Percentiles rank a stretch among this genome's conserved stretches.
Evolutionary conservation across 1,284 basidiomycete genomes (phyloP).

Genomic region (Ceratobasidium papillatum): DNA sequence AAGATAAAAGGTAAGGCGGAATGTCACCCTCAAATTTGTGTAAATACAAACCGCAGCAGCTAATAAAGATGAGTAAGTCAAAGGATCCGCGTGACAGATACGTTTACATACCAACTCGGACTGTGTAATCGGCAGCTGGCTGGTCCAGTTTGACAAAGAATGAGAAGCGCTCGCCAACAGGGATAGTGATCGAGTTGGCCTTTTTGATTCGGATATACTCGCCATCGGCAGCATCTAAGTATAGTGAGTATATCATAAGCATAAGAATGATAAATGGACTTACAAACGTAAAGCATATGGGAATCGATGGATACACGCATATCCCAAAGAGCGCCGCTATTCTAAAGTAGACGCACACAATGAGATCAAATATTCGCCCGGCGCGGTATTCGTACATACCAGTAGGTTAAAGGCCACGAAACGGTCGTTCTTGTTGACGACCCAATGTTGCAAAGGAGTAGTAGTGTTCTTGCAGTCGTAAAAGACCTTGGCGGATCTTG

Average conservation of each 20-base stretch:
- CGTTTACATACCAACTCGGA: constrained; percentile 16
- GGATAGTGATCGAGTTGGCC: constrained; percentile 21
- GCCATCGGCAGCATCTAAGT: constrained; percentile 19
- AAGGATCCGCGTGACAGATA: no score
- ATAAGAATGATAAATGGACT: not conserved
- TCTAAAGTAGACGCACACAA: not conserved
- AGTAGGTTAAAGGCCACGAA: constrained; percentile 15
- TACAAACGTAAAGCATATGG: constrained; percentile 24
- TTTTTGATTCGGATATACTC: constrained; percentile 24
- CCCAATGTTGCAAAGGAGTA: not conserved
- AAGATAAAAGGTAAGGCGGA: not conserved
- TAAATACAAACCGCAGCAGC: constrained; percentile 17
- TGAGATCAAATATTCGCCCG: not conserved
- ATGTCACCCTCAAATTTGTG: not conserved
- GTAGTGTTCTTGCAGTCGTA: constrained; percentile 10
- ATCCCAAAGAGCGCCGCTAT: constrained; percentile 14
- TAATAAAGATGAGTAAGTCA: not conserved
- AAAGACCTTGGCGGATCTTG: not conserved
- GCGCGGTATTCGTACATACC: not conserved
- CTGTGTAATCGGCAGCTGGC: not conserved
- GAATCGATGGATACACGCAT: constrained; percentile 31
- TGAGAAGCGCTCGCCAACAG: constrained; percentile 22
- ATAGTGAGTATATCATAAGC: no score
- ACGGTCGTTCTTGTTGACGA: constrained; percentile 9
- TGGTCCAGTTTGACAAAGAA: constrained; percentile 29